phyloP scores from a whole-genome alignment of 73 alveolate species.

The Paraurostyla sp. region DNA sequence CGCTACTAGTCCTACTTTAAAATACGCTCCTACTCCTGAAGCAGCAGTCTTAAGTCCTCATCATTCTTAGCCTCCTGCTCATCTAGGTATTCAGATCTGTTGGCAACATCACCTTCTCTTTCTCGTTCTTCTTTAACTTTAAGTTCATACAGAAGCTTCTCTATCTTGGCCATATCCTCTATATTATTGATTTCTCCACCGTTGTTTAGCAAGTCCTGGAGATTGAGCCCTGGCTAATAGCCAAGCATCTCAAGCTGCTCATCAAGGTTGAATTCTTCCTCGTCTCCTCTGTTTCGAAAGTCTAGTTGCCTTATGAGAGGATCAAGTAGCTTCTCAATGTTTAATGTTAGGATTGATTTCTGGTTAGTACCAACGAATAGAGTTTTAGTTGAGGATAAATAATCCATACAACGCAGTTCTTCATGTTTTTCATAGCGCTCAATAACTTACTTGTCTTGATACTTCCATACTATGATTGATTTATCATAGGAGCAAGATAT shows the following conservation, averaged over 20 bases:
- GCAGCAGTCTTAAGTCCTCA: constrained; percentile 52
- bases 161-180: constrained; percentile 65
- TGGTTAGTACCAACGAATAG: constrained; percentile 91
- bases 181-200: constrained; percentile 52
- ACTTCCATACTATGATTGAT: constrained; percentile 82
- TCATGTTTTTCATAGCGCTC: constrained; percentile 81
- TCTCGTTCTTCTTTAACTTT: constrained; percentile 56
- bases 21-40: constrained; percentile 49
- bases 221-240: constrained; percentile 7
- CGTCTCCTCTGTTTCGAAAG: constrained; percentile 21
- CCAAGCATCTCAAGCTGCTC: not conserved
- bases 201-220: constrained; percentile 31
- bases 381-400: constrained; percentile 74
- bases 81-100: constrained; percentile 55
- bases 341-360: constrained; percentile 76
- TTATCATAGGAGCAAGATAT: constrained; percentile 84
- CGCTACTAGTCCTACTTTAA: not conserved
- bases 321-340: constrained; percentile 70
- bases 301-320: constrained; percentile 45
- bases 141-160: constrained; percentile 48
- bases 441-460: constrained; percentile 48
- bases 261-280: constrained; percentile 4
- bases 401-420: constrained; percentile 85
- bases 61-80: constrained; percentile 65
- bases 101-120: not conserved